Evolutionary conservation across 371 early-diverging fungal species (phyloP).

Genomic region (Choanephora cucurbitarum): DNA sequence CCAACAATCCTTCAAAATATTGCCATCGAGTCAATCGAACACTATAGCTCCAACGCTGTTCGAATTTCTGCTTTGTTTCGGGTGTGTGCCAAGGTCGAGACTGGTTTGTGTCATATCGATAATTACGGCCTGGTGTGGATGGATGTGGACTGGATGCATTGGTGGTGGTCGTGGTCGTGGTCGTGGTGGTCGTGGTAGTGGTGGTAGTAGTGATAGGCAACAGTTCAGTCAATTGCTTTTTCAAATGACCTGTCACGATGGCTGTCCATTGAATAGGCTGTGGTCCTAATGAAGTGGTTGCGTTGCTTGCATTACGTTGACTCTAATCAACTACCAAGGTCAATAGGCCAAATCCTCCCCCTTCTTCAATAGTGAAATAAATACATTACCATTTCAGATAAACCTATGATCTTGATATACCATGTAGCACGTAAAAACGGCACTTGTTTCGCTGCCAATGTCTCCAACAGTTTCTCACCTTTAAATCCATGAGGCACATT

Average conservation of each 20-base stretch:
- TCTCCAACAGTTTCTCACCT: conserved; percentile 64
- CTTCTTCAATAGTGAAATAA: no score
- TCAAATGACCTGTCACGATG: conserved; percentile 37
- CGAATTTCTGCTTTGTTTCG: conserved; percentile 57
- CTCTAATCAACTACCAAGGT: conserved; percentile 13
- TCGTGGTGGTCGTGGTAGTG: no score
- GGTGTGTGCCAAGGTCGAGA: conserved; percentile 53
- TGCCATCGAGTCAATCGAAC: conserved; percentile 69
- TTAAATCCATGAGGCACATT: conserved; percentile 71
- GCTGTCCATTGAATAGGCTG: conserved; percentile 42
- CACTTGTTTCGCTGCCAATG: conserved; percentile 59
- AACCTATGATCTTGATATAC: conserved; percentile 72
- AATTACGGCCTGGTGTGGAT: conserved; percentile 23
- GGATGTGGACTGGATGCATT: conserved; percentile 30
- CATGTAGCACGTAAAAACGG: conserved; percentile 75
- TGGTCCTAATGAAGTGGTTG: conserved; percentile 20
- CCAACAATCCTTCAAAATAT: conserved; percentile 72
- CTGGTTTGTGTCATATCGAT: conserved; percentile 26
- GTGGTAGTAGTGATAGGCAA: conserved; percentile 27
- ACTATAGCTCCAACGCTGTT: conserved; percentile 64
- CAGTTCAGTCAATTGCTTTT: conserved; percentile 52
- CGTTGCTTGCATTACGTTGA: conserved; percentile 44
- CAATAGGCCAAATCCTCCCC: no score
- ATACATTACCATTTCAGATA: conserved; percentile 66
- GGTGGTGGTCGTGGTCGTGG: conserved; percentile 11